phyloP scores from a whole-genome alignment of 2,329 filamentous ascomycete genomes.

The Sclerotinia minor region DNA sequence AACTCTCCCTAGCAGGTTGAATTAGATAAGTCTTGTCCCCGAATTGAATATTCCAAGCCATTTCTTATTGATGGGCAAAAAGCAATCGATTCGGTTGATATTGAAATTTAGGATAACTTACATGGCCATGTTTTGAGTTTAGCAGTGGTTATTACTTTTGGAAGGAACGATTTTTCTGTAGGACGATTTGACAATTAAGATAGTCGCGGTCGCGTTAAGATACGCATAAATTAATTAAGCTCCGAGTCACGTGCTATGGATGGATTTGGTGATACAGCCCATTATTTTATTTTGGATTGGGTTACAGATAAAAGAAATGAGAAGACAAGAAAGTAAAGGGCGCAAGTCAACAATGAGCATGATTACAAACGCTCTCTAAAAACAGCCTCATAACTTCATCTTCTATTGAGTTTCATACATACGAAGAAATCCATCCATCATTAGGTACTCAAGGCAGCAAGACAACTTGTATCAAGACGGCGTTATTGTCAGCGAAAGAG shows the following conservation, averaged over 20 bases:
- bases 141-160: constrained; percentile 1
- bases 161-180: constrained; percentile 16
- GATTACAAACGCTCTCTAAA: too few relatives aligned
- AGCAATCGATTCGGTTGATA: neutral
- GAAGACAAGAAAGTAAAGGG: neutral
- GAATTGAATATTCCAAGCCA: constrained; percentile 3
- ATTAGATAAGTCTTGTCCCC: neutral
- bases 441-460: neutral
- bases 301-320: neutral
- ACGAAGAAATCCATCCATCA: too few relatives aligned
- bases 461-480: too few relatives aligned
- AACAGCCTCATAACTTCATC: too few relatives aligned
- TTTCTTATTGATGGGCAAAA: neutral
- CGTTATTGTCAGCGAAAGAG: too few relatives aligned
- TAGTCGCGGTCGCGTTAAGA: constrained; percentile 17
- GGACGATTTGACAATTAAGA: constrained; percentile 3
- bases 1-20: constrained; percentile 67
- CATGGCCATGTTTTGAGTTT: constrained; percentile 25
- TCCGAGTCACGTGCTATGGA: neutral
- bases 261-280: neutral
- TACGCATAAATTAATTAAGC: constrained; percentile 18
- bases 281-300: neutral
- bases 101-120: neutral
- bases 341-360: too few relatives aligned
- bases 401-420: too few relatives aligned